Evolutionary conservation across 345 rosid species (phyloP), one percentile per base, ranked within the genome.

Genomic region (Acer negundo): DNA sequence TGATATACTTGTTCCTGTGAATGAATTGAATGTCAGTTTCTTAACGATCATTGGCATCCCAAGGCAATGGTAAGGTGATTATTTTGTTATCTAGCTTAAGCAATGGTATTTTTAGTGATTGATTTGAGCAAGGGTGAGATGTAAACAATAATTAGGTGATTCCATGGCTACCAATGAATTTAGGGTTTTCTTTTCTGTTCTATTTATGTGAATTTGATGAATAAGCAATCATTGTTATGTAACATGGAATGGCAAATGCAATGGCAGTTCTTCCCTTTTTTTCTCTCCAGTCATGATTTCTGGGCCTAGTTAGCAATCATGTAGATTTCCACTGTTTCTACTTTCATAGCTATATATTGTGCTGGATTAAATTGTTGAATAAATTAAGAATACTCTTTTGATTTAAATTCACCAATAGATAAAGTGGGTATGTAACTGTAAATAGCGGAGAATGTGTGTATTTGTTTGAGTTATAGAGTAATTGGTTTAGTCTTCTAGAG

Each of bases 401-500:
- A 13, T 75, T 49, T 2, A 64, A 13, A 20, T 28, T 12, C 35
- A 20, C 63, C 2, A 5, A 47, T 59, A 44, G 19, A 24, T 23
- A 61, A 40, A 38, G 24, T 8, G 15, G 23, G 23, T 17, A 35
- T 1, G 16, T 15, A 16, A 22, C 8, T 19, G 46, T 62, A 23
- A 55, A 69, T 59, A 44, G 63, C 49, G 4, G 17, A 75, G 35
- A 2, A 24, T 46, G n/a, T 44, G 61, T 63, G 55, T 46, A 72
- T 61, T 38, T 77, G 0, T 66, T 72, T 10, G n/a, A 10, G 47
- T 56, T 17, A 24, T 20, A 49, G 9, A 67, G 20, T 63, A 24
- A 53, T 68, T 67, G 53, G 49, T 83, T 56, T 67, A 28, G 15
- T 7, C 73, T 23, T 80, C 73, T 38, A 53, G 64, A 73, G 55